Evolutionary conservation across 495 filamentous ascomycete genomes (phyloP), one percentile per base, ranked within the genome.

Genomic region (Penicillium angulare): DNA sequence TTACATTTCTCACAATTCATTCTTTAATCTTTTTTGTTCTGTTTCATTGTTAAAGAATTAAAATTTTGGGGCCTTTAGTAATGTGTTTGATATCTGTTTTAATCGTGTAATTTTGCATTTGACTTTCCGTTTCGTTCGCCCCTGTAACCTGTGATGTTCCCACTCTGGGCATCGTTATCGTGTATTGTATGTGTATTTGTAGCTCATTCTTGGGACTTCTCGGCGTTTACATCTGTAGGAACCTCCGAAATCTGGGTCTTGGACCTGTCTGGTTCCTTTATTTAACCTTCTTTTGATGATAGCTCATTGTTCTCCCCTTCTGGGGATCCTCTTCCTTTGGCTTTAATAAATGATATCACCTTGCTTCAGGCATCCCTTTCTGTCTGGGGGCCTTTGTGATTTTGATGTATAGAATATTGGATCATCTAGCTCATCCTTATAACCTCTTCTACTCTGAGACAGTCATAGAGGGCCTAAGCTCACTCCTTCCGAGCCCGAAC

Each of bases 271-370:
- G 53, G 50, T 53, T 61, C 55, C 53, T 47, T 64, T 65, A 61
- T 64, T 64, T 64, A 66, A 64, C 60, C 60, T 66, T 66, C 57
- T 66, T 66, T 60, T 49, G n/a, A 49, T 54, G 52, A 38, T 54
- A 53, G 55, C 48, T 51, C 40, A 38, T 53, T 53, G 50, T 52
- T 35, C 33, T 32, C 41, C 21, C 32, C 10, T 39, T 44, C 31
- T 53, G n/a, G n/a, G n/a, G n/a, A 18, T 26, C 13, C 16, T 13
- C 17, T 13, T 27, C 46, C 29, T n/a, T n/a, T n/a, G n/a, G n/a
- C n/a, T 42, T 27, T 32, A 1, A 15, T 13, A 20, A 1, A 29
- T 13, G 23, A 49, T 17, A 31, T 12, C 17, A 16, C 47, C 31
- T 16, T 38, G 47, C 47, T 51, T 48, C 38, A 42, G 21, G 12